These are phyloP conservation scores for Neoboletus magnificus DNA, from an alignment of 768 basidiomycete genomes.

Conservation along the genomic window DNA sequence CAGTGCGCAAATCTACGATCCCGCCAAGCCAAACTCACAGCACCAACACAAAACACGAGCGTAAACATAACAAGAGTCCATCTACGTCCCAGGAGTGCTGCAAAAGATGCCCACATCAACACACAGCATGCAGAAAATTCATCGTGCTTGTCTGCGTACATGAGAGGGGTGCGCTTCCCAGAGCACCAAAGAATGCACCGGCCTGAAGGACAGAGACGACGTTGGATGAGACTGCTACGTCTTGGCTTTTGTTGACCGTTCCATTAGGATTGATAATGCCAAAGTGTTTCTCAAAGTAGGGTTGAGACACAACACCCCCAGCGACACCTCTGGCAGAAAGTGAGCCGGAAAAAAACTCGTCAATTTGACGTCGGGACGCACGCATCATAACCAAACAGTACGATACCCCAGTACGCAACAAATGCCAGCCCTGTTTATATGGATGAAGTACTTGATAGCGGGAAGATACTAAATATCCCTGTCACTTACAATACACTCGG, in stretches of 20 bases:
- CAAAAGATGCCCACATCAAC: not conserved
- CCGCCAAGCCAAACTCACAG: constrained; percentile 45
- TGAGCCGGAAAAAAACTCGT: not conserved
- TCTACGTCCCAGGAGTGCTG: constrained; percentile 65
- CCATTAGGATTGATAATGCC: constrained; percentile 50
- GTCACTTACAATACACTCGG: constrained; percentile 59
- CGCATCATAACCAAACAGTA: constrained; percentile 84
- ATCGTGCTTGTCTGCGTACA: constrained; percentile 42
- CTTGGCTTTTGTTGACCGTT: constrained; percentile 33
- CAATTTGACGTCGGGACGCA: constrained; percentile 30
- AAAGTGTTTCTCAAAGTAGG: constrained; percentile 62
- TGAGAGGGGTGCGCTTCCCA: constrained; percentile 68
- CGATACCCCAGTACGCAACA: constrained; percentile 72
- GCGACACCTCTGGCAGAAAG: constrained; percentile 50
- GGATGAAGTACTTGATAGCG: not conserved
- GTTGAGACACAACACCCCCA: constrained; percentile 64
- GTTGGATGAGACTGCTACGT: constrained; percentile 66
- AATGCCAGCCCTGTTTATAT: constrained; percentile 59
- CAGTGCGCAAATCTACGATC: not conserved
- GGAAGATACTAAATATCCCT: too few species aligned
- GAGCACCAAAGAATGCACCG: constrained; percentile 85
- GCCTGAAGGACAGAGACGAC: constrained; percentile 87
- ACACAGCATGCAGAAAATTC: not conserved
- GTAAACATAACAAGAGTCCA: constrained; percentile 60
- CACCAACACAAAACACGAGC: constrained; percentile 66